phyloP scores from a whole-genome alignment of 352 stramenopile species.

The Pythium monospermum region DNA sequence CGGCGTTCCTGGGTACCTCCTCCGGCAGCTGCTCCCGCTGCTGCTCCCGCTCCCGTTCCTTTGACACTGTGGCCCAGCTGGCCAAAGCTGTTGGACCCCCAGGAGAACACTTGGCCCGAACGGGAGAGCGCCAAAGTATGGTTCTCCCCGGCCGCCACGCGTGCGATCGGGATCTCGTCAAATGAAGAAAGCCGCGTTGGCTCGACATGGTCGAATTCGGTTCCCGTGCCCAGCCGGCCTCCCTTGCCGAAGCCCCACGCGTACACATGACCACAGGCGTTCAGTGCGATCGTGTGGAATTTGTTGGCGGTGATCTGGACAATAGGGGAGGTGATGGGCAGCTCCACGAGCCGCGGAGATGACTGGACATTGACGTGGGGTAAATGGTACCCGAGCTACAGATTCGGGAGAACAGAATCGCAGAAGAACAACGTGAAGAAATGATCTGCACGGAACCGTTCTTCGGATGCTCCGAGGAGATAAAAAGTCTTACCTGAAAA shows the following conservation, averaged over 20 bases:
- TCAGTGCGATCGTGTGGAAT: slow-evolving; percentile 77
- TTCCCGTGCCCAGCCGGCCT: slow-evolving; percentile 64
- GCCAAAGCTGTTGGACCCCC: slow-evolving; percentile 80
- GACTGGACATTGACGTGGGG: slow-evolving; percentile 73
- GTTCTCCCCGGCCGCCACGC: slow-evolving; percentile 74
- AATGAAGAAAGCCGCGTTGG: slow-evolving; percentile 42
- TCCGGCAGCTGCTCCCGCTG: too few relatives aligned
- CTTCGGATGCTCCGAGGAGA: slow-evolving; percentile 6
- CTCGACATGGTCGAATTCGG: slow-evolving; percentile 77
- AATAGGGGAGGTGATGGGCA: slow-evolving; percentile 44
- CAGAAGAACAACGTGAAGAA: too few relatives aligned
- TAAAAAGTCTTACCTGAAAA: slow-evolving; percentile 56
- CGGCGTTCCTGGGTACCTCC: slow-evolving; percentile 48
- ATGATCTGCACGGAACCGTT: slow-evolving; percentile 2
- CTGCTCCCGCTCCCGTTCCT: too few relatives aligned
- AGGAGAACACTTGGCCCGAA: slow-evolving; percentile 70
- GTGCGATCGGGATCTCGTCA: slow-evolving; percentile 49
- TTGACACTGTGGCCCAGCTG: slow-evolving; percentile 69
- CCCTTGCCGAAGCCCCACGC: slow-evolving; percentile 84
- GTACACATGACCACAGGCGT: slow-evolving; percentile 56
- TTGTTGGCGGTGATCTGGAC: slow-evolving; percentile 71
- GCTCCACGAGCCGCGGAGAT: slow-evolving; percentile 55
- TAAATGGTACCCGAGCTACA: slow-evolving; percentile 75
- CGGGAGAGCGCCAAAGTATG: slow-evolving; percentile 68
- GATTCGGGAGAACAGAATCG: too few relatives aligned